Conservation (phyloP, 1,139 yeast genomes). For the Kodamaea arcana region DNA sequence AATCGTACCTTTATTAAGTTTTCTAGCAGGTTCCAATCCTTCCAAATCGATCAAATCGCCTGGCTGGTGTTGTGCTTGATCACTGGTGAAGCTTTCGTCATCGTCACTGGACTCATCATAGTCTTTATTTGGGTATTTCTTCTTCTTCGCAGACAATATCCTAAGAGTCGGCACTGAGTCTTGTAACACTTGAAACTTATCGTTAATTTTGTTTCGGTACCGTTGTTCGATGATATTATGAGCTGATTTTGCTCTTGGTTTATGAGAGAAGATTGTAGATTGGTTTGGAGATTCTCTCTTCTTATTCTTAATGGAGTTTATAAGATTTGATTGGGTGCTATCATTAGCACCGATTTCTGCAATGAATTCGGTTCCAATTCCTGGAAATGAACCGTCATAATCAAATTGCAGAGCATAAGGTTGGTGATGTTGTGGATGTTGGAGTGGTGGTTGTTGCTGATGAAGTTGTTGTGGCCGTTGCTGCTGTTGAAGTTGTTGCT, state of each 20-base stretch:
- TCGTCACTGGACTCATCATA: constrained; percentile 17
- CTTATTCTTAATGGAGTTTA: background rate
- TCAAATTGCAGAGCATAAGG: background rate
- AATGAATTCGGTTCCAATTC: background rate
- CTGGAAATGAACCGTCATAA: constrained; percentile 1
- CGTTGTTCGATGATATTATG: constrained; percentile 47
- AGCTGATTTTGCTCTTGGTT: constrained; percentile 28
- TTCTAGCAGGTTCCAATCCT: constrained; percentile 45
- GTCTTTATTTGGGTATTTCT: constrained; percentile 8
- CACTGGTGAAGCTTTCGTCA: constrained; percentile 6
- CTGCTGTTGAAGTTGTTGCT: background rate
- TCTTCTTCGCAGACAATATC: constrained; percentile 22
- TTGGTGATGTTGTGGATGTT: background rate
- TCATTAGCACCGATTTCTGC: constrained; percentile 2
- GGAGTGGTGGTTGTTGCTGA: background rate
- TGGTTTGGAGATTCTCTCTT: background rate
- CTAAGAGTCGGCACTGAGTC: constrained; percentile 41
- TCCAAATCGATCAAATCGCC: constrained; percentile 27
- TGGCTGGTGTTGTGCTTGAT: constrained; percentile 9
- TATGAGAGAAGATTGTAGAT: background rate
- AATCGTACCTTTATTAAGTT: constrained; percentile 43
- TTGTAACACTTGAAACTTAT: constrained; percentile 39
- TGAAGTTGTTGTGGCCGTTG: background rate
- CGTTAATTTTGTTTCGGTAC: constrained; percentile 44
- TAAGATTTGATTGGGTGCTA: background rate